Base-by-base conservation (phyloP, 1,139 yeast genomes). In the Zygoascus hellenicus region DNA sequence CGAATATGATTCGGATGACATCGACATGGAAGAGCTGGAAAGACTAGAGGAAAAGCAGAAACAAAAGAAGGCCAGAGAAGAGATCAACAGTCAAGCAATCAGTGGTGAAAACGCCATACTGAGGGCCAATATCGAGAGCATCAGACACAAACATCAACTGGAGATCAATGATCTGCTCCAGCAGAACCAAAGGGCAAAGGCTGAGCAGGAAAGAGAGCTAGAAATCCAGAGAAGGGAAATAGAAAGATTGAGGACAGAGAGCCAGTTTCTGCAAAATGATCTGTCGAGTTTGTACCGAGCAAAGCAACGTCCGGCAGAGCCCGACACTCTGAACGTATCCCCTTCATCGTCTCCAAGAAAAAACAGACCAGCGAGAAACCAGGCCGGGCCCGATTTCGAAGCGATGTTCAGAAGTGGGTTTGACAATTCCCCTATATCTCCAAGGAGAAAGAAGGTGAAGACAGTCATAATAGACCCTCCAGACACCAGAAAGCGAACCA, bases 101-200 rank as follows among this genome's bases (percentile, higher is more conserved):
- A 22, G 43, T 10, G 96, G 96, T 2, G 95, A 88, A 58, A 79
- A 84, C 29, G 81, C 94, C 9, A 81, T 87, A 34, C 70, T 88
- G 19, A 69, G 90, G 49, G 79, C 83, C 15, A 86, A 83, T 57
- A 65, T 86, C 42, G 67, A 73, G 15, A 74, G 74, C 44, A 58
- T 77, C 9, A 78, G 77, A 45, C 62, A 63, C 29, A 72, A 66
- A 38, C 75, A 75, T 47, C 69, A 66, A 3, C 65, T 68, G 2
- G 80, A 76, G 54, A 63, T 74, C n/a, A 62, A 61, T 15, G 69
- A 70, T 19, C 54, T 82, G 42, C 67, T 68, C 42, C 65, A 65
- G 4, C 60, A 69, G 2, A 71, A 68, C 47, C 59, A 63, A 1
- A 53, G 54, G 19, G 53, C 64, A 10, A 59, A 69, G 46, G 58